phyloP scores from a whole-genome alignment of 106 monocot species.

The Vanilla planifolia region DNA sequence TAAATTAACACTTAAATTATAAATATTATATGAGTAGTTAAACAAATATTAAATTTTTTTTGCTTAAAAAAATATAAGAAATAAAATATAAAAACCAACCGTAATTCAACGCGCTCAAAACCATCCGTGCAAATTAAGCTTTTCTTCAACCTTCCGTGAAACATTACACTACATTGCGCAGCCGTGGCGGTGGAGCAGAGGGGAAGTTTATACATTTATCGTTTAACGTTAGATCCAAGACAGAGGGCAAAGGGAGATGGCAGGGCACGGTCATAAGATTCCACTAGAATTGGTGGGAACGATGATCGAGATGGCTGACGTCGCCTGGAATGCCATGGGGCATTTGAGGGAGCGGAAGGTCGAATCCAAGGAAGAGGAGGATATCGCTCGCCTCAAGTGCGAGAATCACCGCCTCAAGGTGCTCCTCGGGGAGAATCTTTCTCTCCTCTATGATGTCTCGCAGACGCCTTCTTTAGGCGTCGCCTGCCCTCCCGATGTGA shows the following conservation, averaged over 20 bases:
- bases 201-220: no score
- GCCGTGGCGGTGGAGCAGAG: no score
- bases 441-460: constrained; percentile 39
- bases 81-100: no score
- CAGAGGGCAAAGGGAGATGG: background rate
- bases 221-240: no score
- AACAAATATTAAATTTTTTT: no score
- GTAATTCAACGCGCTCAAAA: no score
- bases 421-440: constrained; percentile 48
- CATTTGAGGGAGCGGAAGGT: constrained; percentile 35
- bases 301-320: constrained; percentile 82
- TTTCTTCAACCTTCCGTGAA: no score
- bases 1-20: no score
- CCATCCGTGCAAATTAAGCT: no score
- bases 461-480: constrained; percentile 28
- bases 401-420: constrained; percentile 63
- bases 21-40: no score
- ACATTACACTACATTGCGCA: no score
- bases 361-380: constrained; percentile 15
- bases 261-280: constrained; percentile 30
- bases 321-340: constrained; percentile 80
- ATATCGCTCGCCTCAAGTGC: constrained; percentile 20
- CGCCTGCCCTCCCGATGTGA: constrained; percentile 84
- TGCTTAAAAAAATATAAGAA: no score
- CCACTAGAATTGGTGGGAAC: constrained; percentile 73